Evolutionary conservation across 495 filamentous ascomycete genomes (phyloP), one percentile per base, ranked within the genome.

Genomic region (Evernia prunastri): DNA sequence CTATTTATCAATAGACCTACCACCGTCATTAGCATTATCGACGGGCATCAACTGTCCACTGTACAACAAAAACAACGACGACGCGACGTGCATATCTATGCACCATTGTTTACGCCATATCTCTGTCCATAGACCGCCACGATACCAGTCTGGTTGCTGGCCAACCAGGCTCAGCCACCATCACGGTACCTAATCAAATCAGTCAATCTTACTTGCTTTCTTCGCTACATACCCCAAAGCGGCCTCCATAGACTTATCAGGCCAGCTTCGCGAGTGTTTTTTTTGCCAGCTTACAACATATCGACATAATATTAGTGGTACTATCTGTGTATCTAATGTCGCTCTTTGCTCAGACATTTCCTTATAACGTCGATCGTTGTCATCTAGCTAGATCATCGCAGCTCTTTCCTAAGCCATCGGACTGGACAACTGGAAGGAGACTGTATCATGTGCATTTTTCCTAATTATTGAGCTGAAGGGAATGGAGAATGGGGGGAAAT

Each of bases 1-100:
- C 78, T 58, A 75, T 74, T 43, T 81, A 75, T 67, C 74, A 76
- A 65, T 84, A 64, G 31, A 58, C 25, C 40, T 36, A 12, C 39
- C 17, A 42, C n/a, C 12, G 12, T 45, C 23, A 17, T 59, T 29
- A 18, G 53, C 15, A 17, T n/a, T 9, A 33, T 29, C 25, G 27
- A 31, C 27, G 29, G 17, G 10, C 27, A 54, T 54, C 29, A 33
- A 54, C 4, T 31, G 51, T 33, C 29, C 27, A 54, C 20, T 54
- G 51, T 54, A 54, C 51, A 18, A 54, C 29, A 33, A 33, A 25
- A 51, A 51, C 45, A 49, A 54, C 27, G 20, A 33, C 27, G 15
- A 33, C 51, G 51, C 51, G 6, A 54, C 27, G 17, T 53, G 49
- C 27, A 18, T 18, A 29, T 6, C 6, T 25, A 33, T 36, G 42